Evolutionary conservation across 192 early-diverging fungal genomes (phyloP).

Genomic region (Jimgerdemannia lactiflua): DNA sequence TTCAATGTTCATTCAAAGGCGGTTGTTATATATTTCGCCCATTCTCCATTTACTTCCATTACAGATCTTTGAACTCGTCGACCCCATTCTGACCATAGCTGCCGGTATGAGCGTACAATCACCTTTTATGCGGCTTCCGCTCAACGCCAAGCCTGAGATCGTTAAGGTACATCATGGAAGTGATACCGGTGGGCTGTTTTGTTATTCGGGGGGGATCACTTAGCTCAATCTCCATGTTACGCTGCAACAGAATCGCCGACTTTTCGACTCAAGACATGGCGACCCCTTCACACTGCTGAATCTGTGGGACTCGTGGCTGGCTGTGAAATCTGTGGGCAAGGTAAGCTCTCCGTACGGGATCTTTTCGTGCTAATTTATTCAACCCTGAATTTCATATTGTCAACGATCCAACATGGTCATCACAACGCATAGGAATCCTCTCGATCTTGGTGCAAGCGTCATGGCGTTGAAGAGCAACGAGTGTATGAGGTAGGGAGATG

Average conservation of each 20-base stretch:
- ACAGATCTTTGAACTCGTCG: constrained; percentile 46
- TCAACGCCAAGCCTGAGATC: constrained; percentile 42
- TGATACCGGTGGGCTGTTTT: neutral
- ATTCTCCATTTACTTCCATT: neutral
- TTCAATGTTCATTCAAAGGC: neutral
- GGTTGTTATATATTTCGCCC: neutral
- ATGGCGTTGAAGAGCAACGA: constrained; percentile 69
- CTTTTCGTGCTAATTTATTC: no score
- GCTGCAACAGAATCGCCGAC: constrained; percentile 36
- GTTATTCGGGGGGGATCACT: no score
- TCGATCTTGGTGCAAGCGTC: constrained; percentile 51
- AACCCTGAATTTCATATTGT: no score
- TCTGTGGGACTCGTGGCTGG: constrained; percentile 57
- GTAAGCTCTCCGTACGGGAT: constrained; percentile 21
- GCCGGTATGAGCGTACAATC: constrained; percentile 66
- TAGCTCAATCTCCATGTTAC: no score
- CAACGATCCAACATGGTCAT: no score
- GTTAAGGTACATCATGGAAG: constrained; percentile 30
- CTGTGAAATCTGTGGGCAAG: constrained; percentile 43
- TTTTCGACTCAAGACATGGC: constrained; percentile 53
- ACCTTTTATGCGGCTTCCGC: constrained; percentile 51
- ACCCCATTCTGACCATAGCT: constrained; percentile 54
- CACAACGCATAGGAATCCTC: constrained; percentile 37
- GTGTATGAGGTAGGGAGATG: constrained; percentile 48
- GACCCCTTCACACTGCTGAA: constrained; percentile 68